Evolutionary conservation across 805 yeast genomes (phyloP).

Genomic region (Ascoidea tarda): DNA sequence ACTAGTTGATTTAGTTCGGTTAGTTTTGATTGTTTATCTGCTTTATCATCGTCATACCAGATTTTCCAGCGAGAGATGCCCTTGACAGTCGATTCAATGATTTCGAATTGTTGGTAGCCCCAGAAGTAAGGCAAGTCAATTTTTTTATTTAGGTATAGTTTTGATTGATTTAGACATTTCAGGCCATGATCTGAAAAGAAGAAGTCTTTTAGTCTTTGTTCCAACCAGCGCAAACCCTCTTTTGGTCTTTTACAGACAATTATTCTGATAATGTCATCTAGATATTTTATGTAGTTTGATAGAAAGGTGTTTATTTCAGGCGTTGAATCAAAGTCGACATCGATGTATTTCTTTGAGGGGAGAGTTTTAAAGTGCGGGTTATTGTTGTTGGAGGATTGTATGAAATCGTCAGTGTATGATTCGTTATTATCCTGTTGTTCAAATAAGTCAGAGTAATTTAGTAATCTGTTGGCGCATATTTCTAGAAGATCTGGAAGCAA

Average conservation of each 20-base stretch:
- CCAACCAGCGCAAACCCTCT: slow-evolving; percentile 73
- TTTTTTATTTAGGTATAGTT: slow-evolving; percentile 40
- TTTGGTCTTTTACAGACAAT: slow-evolving; percentile 78
- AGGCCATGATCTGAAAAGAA: slow-evolving; percentile 61
- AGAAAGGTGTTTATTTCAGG: slow-evolving; percentile 71
- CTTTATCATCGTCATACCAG: slow-evolving; percentile 54
- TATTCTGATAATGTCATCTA: slow-evolving; percentile 84
- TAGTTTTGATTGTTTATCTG: slow-evolving; percentile 36
- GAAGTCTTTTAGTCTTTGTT: slow-evolving; percentile 53
- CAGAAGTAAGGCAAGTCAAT: slow-evolving; percentile 53
- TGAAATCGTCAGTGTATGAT: too few species aligned
- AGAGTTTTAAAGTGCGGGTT: not conserved
- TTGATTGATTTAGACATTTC: slow-evolving; percentile 39
- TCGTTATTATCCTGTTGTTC: slow-evolving; percentile 30
- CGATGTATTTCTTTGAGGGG: slow-evolving; percentile 48
- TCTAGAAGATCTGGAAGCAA: slow-evolving; percentile 59
- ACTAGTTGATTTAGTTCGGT: slow-evolving; percentile 37
- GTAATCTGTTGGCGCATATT: slow-evolving; percentile 61
- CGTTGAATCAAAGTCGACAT: slow-evolving; percentile 78
- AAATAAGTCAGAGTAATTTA: slow-evolving; percentile 56
- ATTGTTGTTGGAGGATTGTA: too few species aligned
- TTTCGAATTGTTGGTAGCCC: slow-evolving; percentile 71
- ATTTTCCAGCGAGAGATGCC: slow-evolving; percentile 94
- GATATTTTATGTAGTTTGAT: slow-evolving; percentile 64
- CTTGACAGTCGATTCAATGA: slow-evolving; percentile 79